Evolutionary conservation across 2,329 filamentous ascomycete genomes (phyloP), one percentile per base, ranked within the genome.

Genomic region (Scedosporium dehoogii): DNA sequence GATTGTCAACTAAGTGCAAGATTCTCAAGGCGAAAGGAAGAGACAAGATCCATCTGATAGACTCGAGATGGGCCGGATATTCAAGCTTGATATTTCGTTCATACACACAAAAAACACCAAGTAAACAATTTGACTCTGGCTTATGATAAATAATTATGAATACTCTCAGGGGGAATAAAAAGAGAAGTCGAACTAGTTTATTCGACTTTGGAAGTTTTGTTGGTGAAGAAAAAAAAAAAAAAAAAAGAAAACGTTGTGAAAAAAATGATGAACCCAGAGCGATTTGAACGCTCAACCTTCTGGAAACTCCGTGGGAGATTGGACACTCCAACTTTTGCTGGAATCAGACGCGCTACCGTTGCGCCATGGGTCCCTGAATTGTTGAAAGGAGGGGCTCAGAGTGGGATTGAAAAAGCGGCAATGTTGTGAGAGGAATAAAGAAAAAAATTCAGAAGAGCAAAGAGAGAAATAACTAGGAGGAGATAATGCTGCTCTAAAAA

Each of bases 271-370:
- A 60, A 60, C 58, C 58, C 58, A 60, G 27, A 60, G 58, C 42
- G 58, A 60, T 60, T 60, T n/a, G n/a, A n/a, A n/a, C n/a, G n/a
- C n/a, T n/a, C n/a, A n/a, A n/a, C n/a, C n/a, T n/a, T n/a, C n/a
- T 60, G 58, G 58, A 60, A 29, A 12, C 21, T 60, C 58, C 57
- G 6, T 21, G 21, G n/a, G 16, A 53, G 48, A 53, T 53, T 21
- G 21, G 48, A 59, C 27, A 41, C 18, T 55, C 44, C 44, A 55
- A 41, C 27, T 25, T 16, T 18, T 55, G 29, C 59, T 61, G 59
- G 59, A 61, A 61, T 61, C 59, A 61, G 59, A 61, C 29, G 46
- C 59, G 59, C 59, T 61, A 61, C 59, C 59, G 48, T 59, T 59
- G 58, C 58, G 58, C 58, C 58, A 59, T 59, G 41, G 58, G 58